Conservation (phyloP, 306 rosid genomes). For the Lathyrus tuberosus region DNA sequence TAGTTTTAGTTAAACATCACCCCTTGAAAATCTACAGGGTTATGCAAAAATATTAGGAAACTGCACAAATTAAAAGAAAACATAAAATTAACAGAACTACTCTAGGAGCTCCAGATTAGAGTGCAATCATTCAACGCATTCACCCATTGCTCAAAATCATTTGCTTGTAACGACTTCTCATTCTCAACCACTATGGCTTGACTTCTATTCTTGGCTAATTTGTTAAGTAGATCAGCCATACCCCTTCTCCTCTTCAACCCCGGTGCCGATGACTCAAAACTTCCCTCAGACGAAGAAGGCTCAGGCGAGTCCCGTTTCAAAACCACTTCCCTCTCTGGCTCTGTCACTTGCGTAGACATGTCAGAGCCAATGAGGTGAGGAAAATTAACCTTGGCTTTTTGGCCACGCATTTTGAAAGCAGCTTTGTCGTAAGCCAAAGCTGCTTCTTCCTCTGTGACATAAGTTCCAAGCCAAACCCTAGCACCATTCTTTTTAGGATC, state of each 20-base stretch:
- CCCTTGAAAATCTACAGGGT: background rate
- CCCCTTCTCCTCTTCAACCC: slow-evolving; percentile 28
- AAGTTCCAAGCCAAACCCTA: slow-evolving; percentile 74
- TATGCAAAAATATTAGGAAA: slow-evolving; percentile 23
- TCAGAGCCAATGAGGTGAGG: slow-evolving; percentile 42
- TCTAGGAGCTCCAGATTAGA: background rate
- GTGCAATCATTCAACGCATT: slow-evolving; percentile 16
- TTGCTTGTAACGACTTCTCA: background rate
- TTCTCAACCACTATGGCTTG: background rate
- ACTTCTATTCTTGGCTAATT: slow-evolving; percentile 33
- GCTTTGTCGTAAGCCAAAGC: slow-evolving; percentile 72
- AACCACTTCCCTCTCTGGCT: background rate
- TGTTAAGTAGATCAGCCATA: slow-evolving; percentile 29
- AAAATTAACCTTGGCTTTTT: slow-evolving; percentile 73
- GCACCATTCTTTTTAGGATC: slow-evolving; percentile 52
- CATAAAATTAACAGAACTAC: background rate
- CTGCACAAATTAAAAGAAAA: too few relatives aligned
- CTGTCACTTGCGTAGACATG: background rate
- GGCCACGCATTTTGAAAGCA: slow-evolving; percentile 64
- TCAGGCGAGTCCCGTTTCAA: background rate
- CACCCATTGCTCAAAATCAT: slow-evolving; percentile 28
- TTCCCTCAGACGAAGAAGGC: background rate
- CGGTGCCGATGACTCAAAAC: slow-evolving; percentile 6
- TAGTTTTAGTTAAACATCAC: slow-evolving; percentile 21
- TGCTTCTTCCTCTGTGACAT: slow-evolving; percentile 55